These are phyloP conservation scores for Alternaria sp. DNA, from an alignment of 2,329 filamentous ascomycete species.

Conservation along the genomic window DNA sequence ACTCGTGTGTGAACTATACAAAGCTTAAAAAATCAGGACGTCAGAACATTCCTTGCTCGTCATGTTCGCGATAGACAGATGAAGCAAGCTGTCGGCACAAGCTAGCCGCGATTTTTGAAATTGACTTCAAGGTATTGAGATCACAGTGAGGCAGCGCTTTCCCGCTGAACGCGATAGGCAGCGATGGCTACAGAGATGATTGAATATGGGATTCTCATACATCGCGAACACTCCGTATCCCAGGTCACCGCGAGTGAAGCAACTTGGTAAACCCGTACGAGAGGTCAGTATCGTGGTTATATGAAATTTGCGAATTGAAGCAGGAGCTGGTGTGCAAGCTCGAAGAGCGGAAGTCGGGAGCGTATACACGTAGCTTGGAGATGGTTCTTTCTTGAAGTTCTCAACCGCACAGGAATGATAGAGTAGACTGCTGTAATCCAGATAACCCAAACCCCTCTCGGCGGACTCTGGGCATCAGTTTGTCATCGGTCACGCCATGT, in stretches of 20 bases:
- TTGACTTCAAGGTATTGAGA: not conserved
- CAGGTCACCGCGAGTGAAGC: not conserved
- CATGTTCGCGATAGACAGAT: not conserved
- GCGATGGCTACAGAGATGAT: not conserved
- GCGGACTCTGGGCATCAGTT: not conserved
- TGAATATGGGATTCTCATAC: not conserved
- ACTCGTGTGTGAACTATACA: not conserved
- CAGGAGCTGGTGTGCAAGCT: not conserved
- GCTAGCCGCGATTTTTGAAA: no score
- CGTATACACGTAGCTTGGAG: not conserved
- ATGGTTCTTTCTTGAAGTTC: not conserved
- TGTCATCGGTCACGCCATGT: not conserved
- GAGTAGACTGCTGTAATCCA: not conserved
- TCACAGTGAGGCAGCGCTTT: not conserved
- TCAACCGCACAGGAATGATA: not conserved
- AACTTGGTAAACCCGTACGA: not conserved
- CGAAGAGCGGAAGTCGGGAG: not conserved
- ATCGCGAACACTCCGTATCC: not conserved
- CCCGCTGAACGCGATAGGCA: not conserved
- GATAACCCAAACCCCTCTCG: not conserved
- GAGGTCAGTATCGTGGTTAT: not conserved
- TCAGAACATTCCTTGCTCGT: not conserved
- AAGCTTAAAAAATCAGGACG: not conserved
- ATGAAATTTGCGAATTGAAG: not conserved
- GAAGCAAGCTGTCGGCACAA: not conserved